These are phyloP conservation scores for Dendryphion nanum DNA, from an alignment of 2,329 filamentous ascomycete genomes.

Conservation along the genomic window DNA sequence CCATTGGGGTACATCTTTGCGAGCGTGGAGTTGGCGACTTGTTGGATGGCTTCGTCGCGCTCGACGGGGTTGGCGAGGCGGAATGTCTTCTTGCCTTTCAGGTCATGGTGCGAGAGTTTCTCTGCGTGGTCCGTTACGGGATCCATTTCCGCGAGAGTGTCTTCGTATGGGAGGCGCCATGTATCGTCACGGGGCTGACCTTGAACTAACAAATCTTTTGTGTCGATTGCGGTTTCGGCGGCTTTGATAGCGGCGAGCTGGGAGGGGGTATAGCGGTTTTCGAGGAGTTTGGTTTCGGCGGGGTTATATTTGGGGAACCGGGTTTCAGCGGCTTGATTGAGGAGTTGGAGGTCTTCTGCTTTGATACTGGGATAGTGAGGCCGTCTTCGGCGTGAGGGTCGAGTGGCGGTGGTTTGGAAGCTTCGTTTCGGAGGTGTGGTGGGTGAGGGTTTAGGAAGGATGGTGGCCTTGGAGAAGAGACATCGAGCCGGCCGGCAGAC, in stretches of 20 bases:
- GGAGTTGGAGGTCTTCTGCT: conserved; percentile 39
- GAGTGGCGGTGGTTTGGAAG: conserved; percentile 40
- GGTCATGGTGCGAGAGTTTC: conserved; percentile 39
- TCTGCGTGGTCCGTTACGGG: conserved; percentile 66
- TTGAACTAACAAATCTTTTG: conserved; percentile 71
- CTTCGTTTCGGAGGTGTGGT: conserved; percentile 34
- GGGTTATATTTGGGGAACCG: conserved; percentile 63
- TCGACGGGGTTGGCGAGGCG: conserved; percentile 31
- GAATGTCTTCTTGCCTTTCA: conserved; percentile 22
- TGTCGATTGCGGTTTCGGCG: conserved; percentile 73
- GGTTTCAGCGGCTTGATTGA: conserved; percentile 28
- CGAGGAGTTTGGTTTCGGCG: conserved; percentile 47
- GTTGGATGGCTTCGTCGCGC: conserved; percentile 28
- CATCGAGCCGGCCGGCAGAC: conserved; percentile 43
- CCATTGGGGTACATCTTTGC: conserved; percentile 37
- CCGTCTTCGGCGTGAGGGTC: conserved; percentile 35
- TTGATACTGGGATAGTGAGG: conserved; percentile 47
- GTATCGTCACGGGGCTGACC: conserved; percentile 70
- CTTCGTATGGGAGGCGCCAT: conserved; percentile 66
- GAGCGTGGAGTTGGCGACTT: conserved; percentile 32
- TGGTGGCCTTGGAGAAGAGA: conserved; percentile 36
- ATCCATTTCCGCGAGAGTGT: conserved; percentile 76
- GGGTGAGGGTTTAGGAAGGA: conserved; percentile 25
- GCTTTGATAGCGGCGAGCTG: conserved; percentile 81
- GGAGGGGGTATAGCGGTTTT: conserved; percentile 70